phyloP scores from a whole-genome alignment of 345 rosid species.

The Eucalyptus polybractea region DNA sequence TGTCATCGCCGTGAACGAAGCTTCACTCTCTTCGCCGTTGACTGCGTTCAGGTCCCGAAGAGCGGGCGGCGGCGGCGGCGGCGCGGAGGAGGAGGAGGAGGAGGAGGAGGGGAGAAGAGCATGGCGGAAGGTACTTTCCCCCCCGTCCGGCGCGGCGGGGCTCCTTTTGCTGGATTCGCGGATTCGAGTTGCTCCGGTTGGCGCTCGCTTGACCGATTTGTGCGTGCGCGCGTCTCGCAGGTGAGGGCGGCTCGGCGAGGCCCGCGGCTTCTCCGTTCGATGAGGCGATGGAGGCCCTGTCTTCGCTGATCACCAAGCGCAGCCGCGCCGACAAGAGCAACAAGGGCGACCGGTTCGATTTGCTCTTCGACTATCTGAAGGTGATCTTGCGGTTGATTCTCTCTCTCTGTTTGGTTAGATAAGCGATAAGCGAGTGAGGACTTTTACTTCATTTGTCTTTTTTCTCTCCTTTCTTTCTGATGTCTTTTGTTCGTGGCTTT shows the following conservation, averaged over 20 bases:
- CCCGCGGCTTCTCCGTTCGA: conserved; percentile 21
- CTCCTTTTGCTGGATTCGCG: not conserved
- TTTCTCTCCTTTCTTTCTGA: not conserved
- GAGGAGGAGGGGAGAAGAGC: not conserved
- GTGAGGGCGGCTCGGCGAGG: conserved; percentile 12
- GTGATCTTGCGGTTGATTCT: conserved; percentile 5
- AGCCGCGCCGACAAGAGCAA: conserved; percentile 61
- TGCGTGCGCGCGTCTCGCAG: not conserved
- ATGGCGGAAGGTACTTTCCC: not conserved
- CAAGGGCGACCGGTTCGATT: conserved; percentile 55
- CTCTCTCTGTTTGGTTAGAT: not conserved
- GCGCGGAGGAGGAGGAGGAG: not conserved
- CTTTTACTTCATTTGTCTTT: not conserved
- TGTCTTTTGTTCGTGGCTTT: not conserved
- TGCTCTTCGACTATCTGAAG: conserved; percentile 72
- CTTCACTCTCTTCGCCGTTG: not conserved
- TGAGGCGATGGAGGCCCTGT: conserved; percentile 63
- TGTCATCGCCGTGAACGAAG: not conserved
- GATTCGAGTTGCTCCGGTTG: not conserved
- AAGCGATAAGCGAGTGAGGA: not conserved
- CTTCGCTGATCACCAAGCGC: conserved; percentile 77
- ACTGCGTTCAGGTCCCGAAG: not conserved
- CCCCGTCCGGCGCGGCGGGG: not conserved
- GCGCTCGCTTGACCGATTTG: not conserved
- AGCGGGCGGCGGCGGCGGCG: not conserved